Conservation (phyloP, 139 green algal species). For the Yamagishiella unicocca region DNA sequence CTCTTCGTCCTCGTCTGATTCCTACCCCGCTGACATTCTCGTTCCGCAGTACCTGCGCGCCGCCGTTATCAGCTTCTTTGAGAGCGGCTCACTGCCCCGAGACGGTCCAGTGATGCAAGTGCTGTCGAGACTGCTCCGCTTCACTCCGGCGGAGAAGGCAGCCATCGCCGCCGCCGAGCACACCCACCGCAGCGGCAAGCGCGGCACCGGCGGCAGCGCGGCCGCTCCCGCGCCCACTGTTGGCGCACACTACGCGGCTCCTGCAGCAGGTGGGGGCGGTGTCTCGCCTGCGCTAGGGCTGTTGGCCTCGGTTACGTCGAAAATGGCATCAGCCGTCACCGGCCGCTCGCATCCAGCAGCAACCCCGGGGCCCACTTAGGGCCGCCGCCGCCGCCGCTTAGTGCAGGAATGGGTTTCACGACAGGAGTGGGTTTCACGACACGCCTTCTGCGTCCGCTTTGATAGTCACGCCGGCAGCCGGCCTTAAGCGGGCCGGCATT, state of each 20-base stretch:
- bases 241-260: too few relatives aligned
- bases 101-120: slow-evolving; percentile 52
- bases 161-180: neutral
- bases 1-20: neutral
- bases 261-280: too few relatives aligned
- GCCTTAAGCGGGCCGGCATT: too few relatives aligned
- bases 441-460: too few relatives aligned
- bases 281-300: neutral
- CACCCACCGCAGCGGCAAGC: neutral
- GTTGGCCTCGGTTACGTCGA: slow-evolving; percentile 1
- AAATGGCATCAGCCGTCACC: slow-evolving; percentile 1
- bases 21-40: too few relatives aligned
- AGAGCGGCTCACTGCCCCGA: slow-evolving; percentile 54
- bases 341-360: neutral
- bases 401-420: too few relatives aligned
- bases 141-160: slow-evolving; percentile 16
- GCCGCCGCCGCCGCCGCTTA: too few relatives aligned
- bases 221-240: too few relatives aligned
- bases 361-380: too few relatives aligned
- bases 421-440: too few relatives aligned
- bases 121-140: slow-evolving; percentile 55
- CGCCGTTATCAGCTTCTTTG: slow-evolving; percentile 63
- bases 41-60: slow-evolving; percentile 62
- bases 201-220: neutral
- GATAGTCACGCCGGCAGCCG: too few relatives aligned